These are phyloP conservation scores for Penicillium sp. DNA, from an alignment of 2,329 filamentous ascomycete genomes.

Conservation along the genomic window DNA sequence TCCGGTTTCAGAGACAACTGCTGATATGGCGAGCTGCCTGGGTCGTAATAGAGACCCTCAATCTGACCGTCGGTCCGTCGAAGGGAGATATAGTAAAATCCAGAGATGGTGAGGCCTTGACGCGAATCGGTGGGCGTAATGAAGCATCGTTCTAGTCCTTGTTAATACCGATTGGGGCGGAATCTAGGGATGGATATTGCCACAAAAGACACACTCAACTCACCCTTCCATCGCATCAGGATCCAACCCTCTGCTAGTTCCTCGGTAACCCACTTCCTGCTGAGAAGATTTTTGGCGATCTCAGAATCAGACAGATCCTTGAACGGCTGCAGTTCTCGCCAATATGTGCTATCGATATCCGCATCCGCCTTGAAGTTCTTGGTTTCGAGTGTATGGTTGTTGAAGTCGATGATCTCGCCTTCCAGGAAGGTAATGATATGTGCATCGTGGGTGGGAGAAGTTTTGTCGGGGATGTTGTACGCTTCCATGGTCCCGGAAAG, in stretches of 20 bases:
- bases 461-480: conserved; percentile 61
- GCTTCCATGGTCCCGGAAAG: conserved; percentile 68
- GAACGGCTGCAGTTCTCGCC: conserved; percentile 50
- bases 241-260: conserved; percentile 46
- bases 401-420: conserved; percentile 67
- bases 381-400: conserved; percentile 48
- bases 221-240: conserved; percentile 53
- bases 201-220: conserved; percentile 9
- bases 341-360: conserved; percentile 49
- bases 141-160: conserved; percentile 46
- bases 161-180: conserved; percentile 10
- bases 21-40: conserved; percentile 50
- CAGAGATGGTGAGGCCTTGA: conserved; percentile 50
- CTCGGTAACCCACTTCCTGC: conserved; percentile 45
- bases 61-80: conserved; percentile 46
- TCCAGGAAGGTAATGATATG: conserved; percentile 65
- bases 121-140: conserved; percentile 47
- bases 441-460: conserved; percentile 41
- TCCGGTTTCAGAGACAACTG: conserved; percentile 46
- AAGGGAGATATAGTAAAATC: conserved; percentile 52
- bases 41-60: conserved; percentile 51
- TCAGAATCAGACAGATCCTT: conserved; percentile 45
- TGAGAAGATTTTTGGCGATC: conserved; percentile 45
- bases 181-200: background rate
- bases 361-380: conserved; percentile 48